phyloP scores from a whole-genome alignment of 345 rosid species.

The Eutrema heterophyllum region DNA sequence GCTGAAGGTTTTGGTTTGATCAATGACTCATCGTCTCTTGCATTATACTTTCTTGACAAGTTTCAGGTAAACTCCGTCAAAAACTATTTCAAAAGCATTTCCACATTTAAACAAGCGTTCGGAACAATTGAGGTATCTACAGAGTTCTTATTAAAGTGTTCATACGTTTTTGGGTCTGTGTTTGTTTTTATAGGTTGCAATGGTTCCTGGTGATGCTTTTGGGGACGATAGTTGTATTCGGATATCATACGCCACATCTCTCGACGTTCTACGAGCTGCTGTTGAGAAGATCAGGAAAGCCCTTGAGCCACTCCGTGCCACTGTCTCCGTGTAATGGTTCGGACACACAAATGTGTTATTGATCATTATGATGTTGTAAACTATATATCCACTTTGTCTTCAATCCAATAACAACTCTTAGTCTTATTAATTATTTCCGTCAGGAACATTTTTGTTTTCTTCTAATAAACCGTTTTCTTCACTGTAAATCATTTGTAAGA shows the following conservation, averaged over 20 bases:
- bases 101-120: not conserved
- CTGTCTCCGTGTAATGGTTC: constrained; percentile 41
- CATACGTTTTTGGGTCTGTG: no score
- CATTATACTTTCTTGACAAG: constrained; percentile 54
- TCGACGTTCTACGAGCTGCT: constrained; percentile 66
- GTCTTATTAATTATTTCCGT: not conserved
- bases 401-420: not conserved
- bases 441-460: not conserved
- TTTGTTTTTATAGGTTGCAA: constrained; percentile 56
- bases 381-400: not conserved
- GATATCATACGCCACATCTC: constrained; percentile 88
- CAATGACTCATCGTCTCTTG: constrained; percentile 54
- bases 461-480: not conserved
- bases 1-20: constrained; percentile 79
- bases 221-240: constrained; percentile 88
- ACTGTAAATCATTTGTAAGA: not conserved
- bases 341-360: not conserved
- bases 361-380: constrained; percentile 1
- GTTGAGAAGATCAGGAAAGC: constrained; percentile 78
- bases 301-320: constrained; percentile 47
- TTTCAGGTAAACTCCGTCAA: constrained; percentile 24
- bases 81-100: not conserved
- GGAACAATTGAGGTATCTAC: no score
- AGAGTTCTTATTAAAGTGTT: no score
- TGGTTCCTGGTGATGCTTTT: constrained; percentile 97